Evolutionary conservation across 2,329 filamentous ascomycete genomes (phyloP), one percentile per base, ranked within the genome.

Genomic region (Sclerotinia borealis): DNA sequence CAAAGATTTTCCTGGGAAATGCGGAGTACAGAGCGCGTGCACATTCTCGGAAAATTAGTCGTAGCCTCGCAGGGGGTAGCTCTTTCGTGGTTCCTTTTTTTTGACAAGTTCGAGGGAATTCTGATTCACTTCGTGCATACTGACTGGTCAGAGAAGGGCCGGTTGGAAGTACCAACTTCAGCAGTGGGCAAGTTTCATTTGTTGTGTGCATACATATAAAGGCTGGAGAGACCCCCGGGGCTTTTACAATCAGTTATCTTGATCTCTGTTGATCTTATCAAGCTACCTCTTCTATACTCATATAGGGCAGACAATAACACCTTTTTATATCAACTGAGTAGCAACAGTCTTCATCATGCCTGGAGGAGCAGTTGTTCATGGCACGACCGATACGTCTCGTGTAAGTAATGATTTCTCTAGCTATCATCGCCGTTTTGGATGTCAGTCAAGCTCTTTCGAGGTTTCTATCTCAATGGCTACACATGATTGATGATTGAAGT

Each of bases 381-480:
- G 61, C 43, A 63, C 61, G 45, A 63, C 61, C 36, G 61, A 63
- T 59, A 63, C 61, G 45, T 59, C 52, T 59, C 61, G 61, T 59
- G 60, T 62, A 58, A 56, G 60, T 62, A 22, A 34, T 25, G 11
- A 25, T 34, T 19, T 3, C n/a, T 31, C 25, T 8, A 25, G 39
- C 13, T 19, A 9, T 11, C 19, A 9, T 45, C 7, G n/a, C 54
- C 8, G 10, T 25, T 17, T 3, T 45, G 29, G 15, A 58, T 36
- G 9, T 45, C 19, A 4, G 4, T 34, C n/a, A 10, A 45, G 11
- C 0, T n/a, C 15, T 45, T 19, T 58, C 13, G 15, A 34, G n/a
- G 27, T 8, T 34, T 19, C 8, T 34, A 45, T 45, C 27, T 56
- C 13, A 17, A 45, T 10, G 13, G 19, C 39, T 34, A 34, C 8